Conservation (phyloP, 192 early-diverging fungal species). For the Obelidium mucronatum region DNA sequence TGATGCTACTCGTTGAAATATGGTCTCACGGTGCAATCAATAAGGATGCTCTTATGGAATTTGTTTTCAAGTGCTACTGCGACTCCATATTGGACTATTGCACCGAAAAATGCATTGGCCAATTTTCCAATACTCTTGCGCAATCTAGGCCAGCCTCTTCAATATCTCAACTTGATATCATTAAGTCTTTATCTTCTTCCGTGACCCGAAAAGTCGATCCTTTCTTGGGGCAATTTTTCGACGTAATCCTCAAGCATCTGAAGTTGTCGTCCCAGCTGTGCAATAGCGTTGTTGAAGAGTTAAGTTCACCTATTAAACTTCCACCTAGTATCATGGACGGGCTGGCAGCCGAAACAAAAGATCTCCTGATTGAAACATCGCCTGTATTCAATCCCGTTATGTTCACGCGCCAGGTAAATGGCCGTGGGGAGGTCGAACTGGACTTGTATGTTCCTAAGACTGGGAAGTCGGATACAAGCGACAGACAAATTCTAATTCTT, state of each 20-base stretch:
- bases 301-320: constrained; percentile 43
- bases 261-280: constrained; percentile 8
- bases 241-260: constrained; percentile 12
- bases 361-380: constrained; percentile 38
- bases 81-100: constrained; percentile 50
- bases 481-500: constrained; percentile 22
- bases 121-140: neutral
- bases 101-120: constrained; percentile 42
- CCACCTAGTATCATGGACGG: constrained; percentile 45
- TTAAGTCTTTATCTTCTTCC: neutral
- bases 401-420: neutral
- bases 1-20: constrained; percentile 47
- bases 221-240: constrained; percentile 17
- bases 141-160: neutral
- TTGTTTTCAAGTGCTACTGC: constrained; percentile 33
- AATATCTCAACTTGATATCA: neutral
- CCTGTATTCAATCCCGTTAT: constrained; percentile 32
- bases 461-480: neutral
- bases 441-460: neutral
- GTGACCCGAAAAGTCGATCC: constrained; percentile 11
- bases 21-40: constrained; percentile 54
- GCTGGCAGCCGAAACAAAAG: constrained; percentile 44
- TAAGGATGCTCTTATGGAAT: constrained; percentile 34
- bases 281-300: constrained; percentile 39
- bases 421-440: neutral